Evolutionary conservation across 192 early-diverging fungal species (phyloP), one percentile per base, ranked within the genome.

Genomic region (Coemansia sp.): DNA sequence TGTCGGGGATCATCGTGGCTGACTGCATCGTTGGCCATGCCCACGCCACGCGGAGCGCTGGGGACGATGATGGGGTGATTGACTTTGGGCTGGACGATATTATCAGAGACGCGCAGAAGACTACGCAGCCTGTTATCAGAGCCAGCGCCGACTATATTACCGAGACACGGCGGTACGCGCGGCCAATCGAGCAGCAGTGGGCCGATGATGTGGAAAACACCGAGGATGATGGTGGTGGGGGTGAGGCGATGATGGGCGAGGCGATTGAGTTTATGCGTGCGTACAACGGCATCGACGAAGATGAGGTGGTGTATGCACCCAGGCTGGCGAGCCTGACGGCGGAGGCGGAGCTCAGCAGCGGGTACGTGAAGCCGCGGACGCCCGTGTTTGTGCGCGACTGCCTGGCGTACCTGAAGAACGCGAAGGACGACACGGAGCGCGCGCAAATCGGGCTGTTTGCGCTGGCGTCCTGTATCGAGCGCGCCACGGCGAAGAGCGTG

Each of bases 1-100:
- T 81, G 33, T 63, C 79, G 14, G 79, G 79, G 2, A 65, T 81
- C 2, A 34, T 81, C 10, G 79, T 81, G 7, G 79, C 79, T 16
- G 79, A 81, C 29, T 35, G 21, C 6, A 41, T 81, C 11, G 62
- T 72, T 31, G 6, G 29, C 11, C 37, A 31, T 11, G 21, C 65
- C 5, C 62, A 21, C 1, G 17, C 59, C 33, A 41, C 16, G 39
- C 40, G 5, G 37, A 57, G 3, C 13, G 57, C 14, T 27, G 37
- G 24, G 36, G 10, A 48, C 1, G 44, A 34, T 16, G 60, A 48
- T 10, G 8, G 40, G 13, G 56, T 44, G 14, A 33, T 81, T 29
- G 79, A 81, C 42, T 81, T 81, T 69, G 79, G 79, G 5, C 35
- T 81, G 44, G 79, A 76, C 35, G 79, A 81, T 16, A 68, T 81